A percentile compares a stretch with the other conserved stretches of the same genome.
Conservation (phyloP, 345 rosid genomes). For the Salix exigua region DNA sequence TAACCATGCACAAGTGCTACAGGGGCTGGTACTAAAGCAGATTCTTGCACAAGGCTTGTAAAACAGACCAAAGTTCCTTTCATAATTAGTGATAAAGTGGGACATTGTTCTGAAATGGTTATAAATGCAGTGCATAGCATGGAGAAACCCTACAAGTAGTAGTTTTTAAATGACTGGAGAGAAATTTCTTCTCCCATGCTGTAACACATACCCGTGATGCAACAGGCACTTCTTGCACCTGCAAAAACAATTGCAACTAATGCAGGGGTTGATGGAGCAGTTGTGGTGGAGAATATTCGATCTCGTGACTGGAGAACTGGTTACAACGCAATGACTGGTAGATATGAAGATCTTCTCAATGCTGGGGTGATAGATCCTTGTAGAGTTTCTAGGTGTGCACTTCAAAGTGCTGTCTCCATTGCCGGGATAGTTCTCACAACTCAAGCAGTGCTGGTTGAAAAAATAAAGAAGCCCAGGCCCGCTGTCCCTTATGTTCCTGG, state of each 20-base stretch:
- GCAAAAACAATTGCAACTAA: no score
- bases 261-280: no score
- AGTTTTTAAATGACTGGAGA: neutral
- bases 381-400: constrained; percentile 70
- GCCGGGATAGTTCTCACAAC: constrained; percentile 19
- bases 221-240: no score
- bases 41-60: no score
- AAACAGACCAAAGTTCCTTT: neutral
- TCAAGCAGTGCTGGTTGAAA: constrained; percentile 43
- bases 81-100: neutral
- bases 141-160: neutral
- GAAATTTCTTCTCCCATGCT: constrained; percentile 30
- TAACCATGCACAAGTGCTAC: neutral
- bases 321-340: no score
- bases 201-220: no score
- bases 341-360: no score
- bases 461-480: constrained; percentile 56
- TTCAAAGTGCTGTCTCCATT: constrained; percentile 77
- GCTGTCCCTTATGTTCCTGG: constrained; percentile 67
- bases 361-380: constrained; percentile 35
- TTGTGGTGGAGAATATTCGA: no score
- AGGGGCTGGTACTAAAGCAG: no score
- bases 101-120: neutral
- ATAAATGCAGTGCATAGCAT: neutral
- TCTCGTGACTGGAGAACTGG: no score